Base-by-base conservation (phyloP, 805 yeast species). In the Ogataea populi-albae region DNA sequence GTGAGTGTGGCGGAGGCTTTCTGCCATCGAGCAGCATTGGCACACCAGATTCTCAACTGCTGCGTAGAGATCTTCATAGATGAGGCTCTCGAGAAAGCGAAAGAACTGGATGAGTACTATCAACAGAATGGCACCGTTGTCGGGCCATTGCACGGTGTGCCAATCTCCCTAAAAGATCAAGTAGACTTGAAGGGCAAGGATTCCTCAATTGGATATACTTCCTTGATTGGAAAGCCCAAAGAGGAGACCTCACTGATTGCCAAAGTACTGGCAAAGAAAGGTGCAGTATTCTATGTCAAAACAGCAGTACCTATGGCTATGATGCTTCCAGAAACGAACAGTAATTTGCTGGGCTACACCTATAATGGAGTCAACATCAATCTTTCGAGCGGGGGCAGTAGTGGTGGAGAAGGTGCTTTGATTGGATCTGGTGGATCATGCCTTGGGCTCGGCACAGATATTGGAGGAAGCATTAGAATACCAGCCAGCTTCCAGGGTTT, bases 101-200 rank as follows among this genome's bases (percentile, higher is more conserved):
- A 66, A 43, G 72, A 68, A 45, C 61, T 75, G 40, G 84, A 80
- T 59, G 73, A 70, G 2, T 66, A 67, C 43, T 60, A 57, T 37
- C 50, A 50, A 12, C 61, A 64, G 31, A 62, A 68, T 35, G 75
- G 75, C 4, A 55, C 68, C 32, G 59, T 73, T 0, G 52, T 73
- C 17, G 78, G 79, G 30, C 77, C 81, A 1, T 62, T 78, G 34
- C 81, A 81, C 29, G 85, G 85, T 3, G 54, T 79, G 46, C 83
- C 84, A 4, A 59, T 79, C 31, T 74, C 83, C 1, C 55, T 79
- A 37, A 79, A 78, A 52, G 85, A 78, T 45, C 77, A 78, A 29
- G 67, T 64, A 43, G 59, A 61, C 31, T 65, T 69, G 37, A 61
- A 54, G 25, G 81, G 79, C 30, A 68, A 63, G 36, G 71, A 72